These are phyloP conservation scores for Trichoderma guizhouense DNA, from an alignment of 2,329 filamentous ascomycete genomes.

Conservation along the genomic window DNA sequence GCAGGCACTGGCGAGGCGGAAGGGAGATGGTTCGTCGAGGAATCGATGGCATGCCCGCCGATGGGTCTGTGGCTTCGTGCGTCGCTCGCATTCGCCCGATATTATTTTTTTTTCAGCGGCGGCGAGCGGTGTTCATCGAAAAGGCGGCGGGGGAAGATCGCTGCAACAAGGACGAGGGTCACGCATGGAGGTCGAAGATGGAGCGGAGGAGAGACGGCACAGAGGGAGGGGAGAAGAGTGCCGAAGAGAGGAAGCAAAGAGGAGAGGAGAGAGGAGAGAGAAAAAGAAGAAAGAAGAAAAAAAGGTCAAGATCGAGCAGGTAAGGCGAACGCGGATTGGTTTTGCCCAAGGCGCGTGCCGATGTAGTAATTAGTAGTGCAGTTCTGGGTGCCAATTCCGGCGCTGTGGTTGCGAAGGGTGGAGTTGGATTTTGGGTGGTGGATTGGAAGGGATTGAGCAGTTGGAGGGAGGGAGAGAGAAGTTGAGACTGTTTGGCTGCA, in stretches of 20 bases:
- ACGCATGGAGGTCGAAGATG: conserved; percentile 11
- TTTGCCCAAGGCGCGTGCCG: conserved; percentile 12
- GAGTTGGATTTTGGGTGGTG: not conserved
- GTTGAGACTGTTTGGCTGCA: not conserved
- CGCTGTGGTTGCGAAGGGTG: not conserved
- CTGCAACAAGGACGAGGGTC: not conserved
- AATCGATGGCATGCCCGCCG: conserved; percentile 22
- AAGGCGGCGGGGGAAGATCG: conserved; percentile 13
- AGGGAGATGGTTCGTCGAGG: conserved; percentile 12
- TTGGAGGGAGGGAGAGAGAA: not conserved
- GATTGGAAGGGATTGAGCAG: not conserved
- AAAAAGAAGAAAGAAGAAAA: not conserved
- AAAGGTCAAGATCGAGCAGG: not conserved
- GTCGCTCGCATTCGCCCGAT: conserved; percentile 20
- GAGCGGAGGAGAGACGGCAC: not conserved
- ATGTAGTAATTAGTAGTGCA: not conserved
- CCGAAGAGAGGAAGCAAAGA: not conserved
- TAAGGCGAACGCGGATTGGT: conserved; percentile 5
- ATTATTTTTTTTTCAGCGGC: not conserved
- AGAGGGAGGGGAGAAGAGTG: not conserved
- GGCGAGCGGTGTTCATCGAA: conserved; percentile 14
- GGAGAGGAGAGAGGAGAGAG: too few relatives aligned
- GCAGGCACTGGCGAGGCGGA: conserved; percentile 2
- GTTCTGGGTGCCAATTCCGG: conserved; percentile 12
- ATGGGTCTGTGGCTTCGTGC: conserved; percentile 16